Conservation (phyloP, 2,329 filamentous ascomycete genomes). For the Bipolaris victoriae region DNA sequence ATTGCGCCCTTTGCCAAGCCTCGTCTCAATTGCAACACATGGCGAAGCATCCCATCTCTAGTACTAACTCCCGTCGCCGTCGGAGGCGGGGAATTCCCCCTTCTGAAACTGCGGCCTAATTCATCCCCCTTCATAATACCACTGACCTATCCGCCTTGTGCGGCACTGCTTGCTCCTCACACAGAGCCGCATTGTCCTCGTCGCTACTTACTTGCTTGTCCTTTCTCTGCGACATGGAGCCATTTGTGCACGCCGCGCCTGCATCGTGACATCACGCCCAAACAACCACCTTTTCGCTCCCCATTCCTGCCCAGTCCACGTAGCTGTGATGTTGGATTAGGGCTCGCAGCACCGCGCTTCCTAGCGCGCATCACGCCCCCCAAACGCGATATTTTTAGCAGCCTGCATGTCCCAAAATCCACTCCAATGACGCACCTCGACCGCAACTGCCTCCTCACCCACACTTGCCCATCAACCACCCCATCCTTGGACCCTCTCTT, state of each 20-base stretch:
- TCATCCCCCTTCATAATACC: slow-evolving; percentile 2
- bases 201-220: no score
- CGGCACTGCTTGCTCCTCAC: background rate
- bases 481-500: slow-evolving; percentile 23
- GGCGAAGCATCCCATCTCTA: slow-evolving; percentile 11
- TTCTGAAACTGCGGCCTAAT: slow-evolving; percentile 4
- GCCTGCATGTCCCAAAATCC: slow-evolving; percentile 14
- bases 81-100: slow-evolving; percentile 3
- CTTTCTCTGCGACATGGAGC: no score
- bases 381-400: slow-evolving; percentile 29
- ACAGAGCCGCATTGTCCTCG: background rate
- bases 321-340: slow-evolving; percentile 28
- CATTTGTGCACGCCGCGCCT: background rate
- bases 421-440: slow-evolving; percentile 22
- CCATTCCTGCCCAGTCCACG: slow-evolving; percentile 4
- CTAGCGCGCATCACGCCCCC: slow-evolving; percentile 23
- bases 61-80: slow-evolving; percentile 3
- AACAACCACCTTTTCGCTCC: background rate
- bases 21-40: slow-evolving; percentile 20
- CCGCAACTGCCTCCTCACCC: slow-evolving; percentile 21
- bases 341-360: slow-evolving; percentile 15
- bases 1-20: slow-evolving; percentile 22
- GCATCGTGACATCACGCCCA: slow-evolving; percentile 1
- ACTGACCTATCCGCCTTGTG: slow-evolving; percentile 6
- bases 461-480: slow-evolving; percentile 15